phyloP scores from a whole-genome alignment of 2,329 filamentous ascomycete genomes.

The Intubia oerlemansii region DNA sequence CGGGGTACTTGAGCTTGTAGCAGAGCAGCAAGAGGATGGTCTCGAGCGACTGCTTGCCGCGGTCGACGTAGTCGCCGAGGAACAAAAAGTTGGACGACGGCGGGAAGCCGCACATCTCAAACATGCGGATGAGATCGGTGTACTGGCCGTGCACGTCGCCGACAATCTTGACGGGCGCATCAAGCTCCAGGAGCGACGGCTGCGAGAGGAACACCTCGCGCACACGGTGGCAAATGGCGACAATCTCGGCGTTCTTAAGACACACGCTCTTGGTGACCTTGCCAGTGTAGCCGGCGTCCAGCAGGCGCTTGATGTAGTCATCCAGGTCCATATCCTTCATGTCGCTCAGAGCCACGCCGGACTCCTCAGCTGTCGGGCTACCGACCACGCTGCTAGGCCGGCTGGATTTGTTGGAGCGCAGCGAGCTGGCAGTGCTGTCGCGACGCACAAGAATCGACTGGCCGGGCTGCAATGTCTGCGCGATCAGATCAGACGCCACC shows the following conservation, averaged over 20 bases:
- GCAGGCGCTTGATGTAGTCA: slow-evolving; percentile 84
- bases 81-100: slow-evolving; percentile 85
- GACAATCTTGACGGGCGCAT: slow-evolving; percentile 92
- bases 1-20: slow-evolving; percentile 99
- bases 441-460: slow-evolving; percentile 80
- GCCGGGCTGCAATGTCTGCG: slow-evolving; percentile 47
- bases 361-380: slow-evolving; percentile 4
- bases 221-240: slow-evolving; percentile 74
- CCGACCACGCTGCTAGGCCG: neutral
- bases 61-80: slow-evolving; percentile 95
- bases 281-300: slow-evolving; percentile 86
- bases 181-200: slow-evolving; percentile 75
- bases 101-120: slow-evolving; percentile 96
- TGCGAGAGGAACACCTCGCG: slow-evolving; percentile 81
- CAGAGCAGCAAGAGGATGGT: slow-evolving; percentile 91
- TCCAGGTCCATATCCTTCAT: slow-evolving; percentile 87
- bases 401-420: slow-evolving; percentile 18
- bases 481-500: slow-evolving; percentile 23
- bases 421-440: slow-evolving; percentile 47
- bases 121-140: slow-evolving; percentile 87
- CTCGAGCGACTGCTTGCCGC: slow-evolving; percentile 97
- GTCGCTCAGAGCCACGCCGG: slow-evolving; percentile 62
- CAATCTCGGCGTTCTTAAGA: slow-evolving; percentile 93
- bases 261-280: slow-evolving; percentile 97
- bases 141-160: slow-evolving; percentile 95